phyloP scores from a whole-genome alignment of 2,329 filamentous ascomycete genomes.

The Lachnellula suecica region DNA sequence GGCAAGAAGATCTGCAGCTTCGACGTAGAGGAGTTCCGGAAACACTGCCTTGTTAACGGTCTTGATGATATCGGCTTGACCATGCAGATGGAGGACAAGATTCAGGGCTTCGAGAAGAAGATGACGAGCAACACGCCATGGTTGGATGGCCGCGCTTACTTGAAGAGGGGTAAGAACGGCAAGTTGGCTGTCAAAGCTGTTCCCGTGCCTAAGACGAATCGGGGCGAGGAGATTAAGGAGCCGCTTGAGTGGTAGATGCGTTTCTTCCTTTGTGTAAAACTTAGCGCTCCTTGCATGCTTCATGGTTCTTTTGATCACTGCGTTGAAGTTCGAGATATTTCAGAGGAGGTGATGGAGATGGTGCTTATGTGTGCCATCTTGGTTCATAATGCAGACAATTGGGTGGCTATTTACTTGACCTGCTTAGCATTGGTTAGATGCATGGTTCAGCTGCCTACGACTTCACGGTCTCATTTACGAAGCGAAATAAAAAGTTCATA shows the following conservation, averaged over 20 bases:
- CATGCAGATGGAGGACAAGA: slow-evolving; percentile 89
- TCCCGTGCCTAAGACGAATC: slow-evolving; percentile 84
- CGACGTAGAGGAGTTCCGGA: slow-evolving; percentile 89
- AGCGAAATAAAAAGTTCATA: not conserved
- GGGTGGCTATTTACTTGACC: slow-evolving; percentile 3
- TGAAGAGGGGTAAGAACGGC: slow-evolving; percentile 59
- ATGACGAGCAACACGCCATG: slow-evolving; percentile 80
- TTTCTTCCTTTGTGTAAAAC: not conserved
- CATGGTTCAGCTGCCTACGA: not conserved
- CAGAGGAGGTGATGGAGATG: not conserved
- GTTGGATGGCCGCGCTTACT: slow-evolving; percentile 84
- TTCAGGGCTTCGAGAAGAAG: slow-evolving; percentile 76
- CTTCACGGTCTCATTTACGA: slow-evolving; percentile 3
- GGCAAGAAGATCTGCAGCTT: slow-evolving; percentile 77
- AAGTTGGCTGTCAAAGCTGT: slow-evolving; percentile 57
- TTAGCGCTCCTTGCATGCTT: not conserved
- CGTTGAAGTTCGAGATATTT: not conserved
- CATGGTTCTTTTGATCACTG: not conserved
- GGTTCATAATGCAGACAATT: not conserved
- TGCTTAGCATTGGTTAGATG: not conserved
- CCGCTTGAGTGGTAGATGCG: slow-evolving; percentile 76
- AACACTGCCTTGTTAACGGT: slow-evolving; percentile 90
- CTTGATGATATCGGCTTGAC: slow-evolving; percentile 95
- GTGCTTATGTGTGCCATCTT: not conserved
- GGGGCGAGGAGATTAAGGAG: slow-evolving; percentile 79